Evolutionary conservation across 2,329 filamentous ascomycete species (phyloP).

Genomic region (Fusarium sarcochroum): DNA sequence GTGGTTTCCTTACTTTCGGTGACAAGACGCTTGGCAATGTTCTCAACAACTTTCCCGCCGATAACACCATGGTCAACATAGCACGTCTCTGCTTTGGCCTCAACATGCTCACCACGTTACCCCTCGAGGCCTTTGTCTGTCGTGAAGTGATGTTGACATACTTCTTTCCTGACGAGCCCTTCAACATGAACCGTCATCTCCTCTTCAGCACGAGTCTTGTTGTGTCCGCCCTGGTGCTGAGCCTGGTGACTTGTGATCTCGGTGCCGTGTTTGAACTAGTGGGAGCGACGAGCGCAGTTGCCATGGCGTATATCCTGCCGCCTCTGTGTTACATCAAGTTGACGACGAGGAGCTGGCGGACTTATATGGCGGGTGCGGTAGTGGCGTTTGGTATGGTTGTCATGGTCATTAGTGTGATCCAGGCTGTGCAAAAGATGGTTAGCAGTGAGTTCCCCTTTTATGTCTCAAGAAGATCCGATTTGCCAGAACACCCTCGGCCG

Average conservation of each 20-base stretch:
- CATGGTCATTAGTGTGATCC: conserved; percentile 84
- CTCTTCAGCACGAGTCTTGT: conserved; percentile 89
- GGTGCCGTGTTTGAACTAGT: conserved; percentile 96
- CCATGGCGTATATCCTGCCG: conserved; percentile 94
- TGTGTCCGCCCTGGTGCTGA: conserved; percentile 80
- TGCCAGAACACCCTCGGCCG: background rate
- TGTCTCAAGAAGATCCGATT: background rate
- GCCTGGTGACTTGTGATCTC: conserved; percentile 90
- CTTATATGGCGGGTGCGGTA: conserved; percentile 77
- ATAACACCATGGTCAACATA: conserved; percentile 94
- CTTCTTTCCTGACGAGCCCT: conserved; percentile 77
- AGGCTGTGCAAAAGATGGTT: conserved; percentile 78
- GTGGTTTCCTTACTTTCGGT: conserved; percentile 93
- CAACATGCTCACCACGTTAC: conserved; percentile 98
- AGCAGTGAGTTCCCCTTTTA: conserved; percentile 53
- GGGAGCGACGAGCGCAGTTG: conserved; percentile 93
- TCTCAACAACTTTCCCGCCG: conserved; percentile 94
- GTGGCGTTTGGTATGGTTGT: conserved; percentile 85
- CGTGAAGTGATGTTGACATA: conserved; percentile 96
- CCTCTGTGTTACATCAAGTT: conserved; percentile 96
- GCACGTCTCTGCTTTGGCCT: conserved; percentile 95
- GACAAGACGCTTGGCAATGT: conserved; percentile 94
- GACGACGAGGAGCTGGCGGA: conserved; percentile 81
- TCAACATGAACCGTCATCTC: conserved; percentile 86
- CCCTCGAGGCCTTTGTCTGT: conserved; percentile 97